Base-by-base conservation (phyloP, 2,329 filamentous ascomycete species). In the Scedosporium dehoogii region DNA sequence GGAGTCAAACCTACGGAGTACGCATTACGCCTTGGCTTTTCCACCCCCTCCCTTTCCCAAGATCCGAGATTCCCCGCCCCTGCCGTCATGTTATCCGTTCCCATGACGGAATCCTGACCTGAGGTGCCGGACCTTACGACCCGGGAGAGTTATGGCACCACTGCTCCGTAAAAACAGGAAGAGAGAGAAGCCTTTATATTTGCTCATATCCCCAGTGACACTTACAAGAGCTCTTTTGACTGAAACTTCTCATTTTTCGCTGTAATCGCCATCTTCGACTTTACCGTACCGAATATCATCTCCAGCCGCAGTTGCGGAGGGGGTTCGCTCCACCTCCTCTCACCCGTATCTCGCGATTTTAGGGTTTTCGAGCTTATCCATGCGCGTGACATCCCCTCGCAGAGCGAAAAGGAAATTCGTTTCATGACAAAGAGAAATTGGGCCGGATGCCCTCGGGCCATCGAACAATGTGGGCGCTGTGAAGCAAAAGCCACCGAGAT, bases 21-120 rank as follows among this genome's bases (percentile, higher is more conserved):
- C 33, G 10, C 33, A 38, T 12, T 38, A 38, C 33, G 33, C n/a
- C 21, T 51, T 33, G 18, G 25, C 46, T 38, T n/a, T n/a, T 38
- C 29, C 29, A 60, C 59, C 62, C 63, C 58, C 51, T 59, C 61
- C 48, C 59, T 29, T 29, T 59, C n/a, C 57, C 58, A 29, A 44
- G 46, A 53, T 33, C 44, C 61, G 25, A 53, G 25, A 25, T 16
- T 58, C n/a, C 56, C 18, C 59, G 12, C 38, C 59, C 46, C 23
- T 58, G 25, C 21, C 57, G 18, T 58, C 41, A 48, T n/a, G 44
- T 48, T 48, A 48, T 48, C 44, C 44, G n/a, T 48, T 5, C 51
- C 12, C 21, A 55, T 55, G 51, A 55, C 51, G 51, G 51, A 55
- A 55, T 10, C 12, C 18, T 55, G 51, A 55, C 9, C 23, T 9